Conservation (phyloP, 2,329 filamentous ascomycete species). For the Rutstroemia sydowiana region DNA sequence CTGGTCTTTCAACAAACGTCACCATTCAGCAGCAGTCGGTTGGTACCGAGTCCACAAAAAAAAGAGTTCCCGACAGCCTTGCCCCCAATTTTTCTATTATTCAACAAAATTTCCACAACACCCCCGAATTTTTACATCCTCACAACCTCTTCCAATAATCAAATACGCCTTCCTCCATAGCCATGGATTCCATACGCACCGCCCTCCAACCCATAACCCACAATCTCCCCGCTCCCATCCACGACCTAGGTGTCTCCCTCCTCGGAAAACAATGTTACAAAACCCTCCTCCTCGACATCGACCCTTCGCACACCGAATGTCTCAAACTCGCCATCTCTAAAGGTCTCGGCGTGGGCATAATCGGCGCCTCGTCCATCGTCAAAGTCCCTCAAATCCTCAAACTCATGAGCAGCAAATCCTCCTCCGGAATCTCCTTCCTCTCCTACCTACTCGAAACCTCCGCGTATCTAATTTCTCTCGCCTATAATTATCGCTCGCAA, state of each 20-base stretch:
- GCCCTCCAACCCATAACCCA: slow-evolving; percentile 61
- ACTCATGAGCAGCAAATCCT: slow-evolving; percentile 71
- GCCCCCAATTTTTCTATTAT: not conserved
- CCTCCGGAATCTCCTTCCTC: slow-evolving; percentile 79
- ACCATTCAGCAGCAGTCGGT: not conserved
- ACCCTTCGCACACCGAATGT: slow-evolving; percentile 69
- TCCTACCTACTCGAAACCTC: slow-evolving; percentile 88
- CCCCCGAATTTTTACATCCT: not conserved
- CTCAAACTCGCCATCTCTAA: slow-evolving; percentile 88
- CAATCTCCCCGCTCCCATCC: slow-evolving; percentile 66
- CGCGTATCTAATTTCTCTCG: slow-evolving; percentile 79
- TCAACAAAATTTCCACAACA: not conserved
- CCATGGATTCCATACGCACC: slow-evolving; percentile 55
- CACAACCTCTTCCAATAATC: not conserved
- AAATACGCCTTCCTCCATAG: not conserved
- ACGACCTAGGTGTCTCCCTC: slow-evolving; percentile 68
- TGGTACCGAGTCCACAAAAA: not conserved
- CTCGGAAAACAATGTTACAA: slow-evolving; percentile 81
- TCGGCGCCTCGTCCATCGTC: slow-evolving; percentile 81
- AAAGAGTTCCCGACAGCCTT: not conserved
- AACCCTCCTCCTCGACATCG: slow-evolving; percentile 76
- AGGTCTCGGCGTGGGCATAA: slow-evolving; percentile 86
- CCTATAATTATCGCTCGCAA: slow-evolving; percentile 83
- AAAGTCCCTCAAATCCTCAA: slow-evolving; percentile 97
- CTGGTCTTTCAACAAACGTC: not conserved